Evolutionary conservation across 2,329 filamentous ascomycete genomes (phyloP), one percentile per base, ranked within the genome.

Genomic region (Nigrospora osmanthi): DNA sequence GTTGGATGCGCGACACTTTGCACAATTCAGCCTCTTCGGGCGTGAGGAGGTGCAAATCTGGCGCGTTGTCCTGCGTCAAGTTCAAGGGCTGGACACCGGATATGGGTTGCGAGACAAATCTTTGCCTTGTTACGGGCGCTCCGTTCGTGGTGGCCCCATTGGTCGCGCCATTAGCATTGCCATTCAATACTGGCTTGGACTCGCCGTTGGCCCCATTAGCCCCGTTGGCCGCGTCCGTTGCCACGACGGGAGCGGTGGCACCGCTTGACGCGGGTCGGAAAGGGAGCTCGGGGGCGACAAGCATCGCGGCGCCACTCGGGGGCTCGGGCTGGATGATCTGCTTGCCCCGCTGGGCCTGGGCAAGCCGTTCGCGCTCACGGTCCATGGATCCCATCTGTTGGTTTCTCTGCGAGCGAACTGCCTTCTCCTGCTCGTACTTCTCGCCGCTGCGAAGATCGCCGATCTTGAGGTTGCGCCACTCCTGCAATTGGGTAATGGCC

Each of bases 351-450:
- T 87, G 83, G 6, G 76, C 77, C 28, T 81, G 81, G 9, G 87
- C 86, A 52, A 94, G 75, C 1, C 80, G 73, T 54, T 84, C 80
- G n/a, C 89, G 80, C 54, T 84, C 81, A n/a, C 89, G 80, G 58
- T 95, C 89, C 70, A 94, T 89, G 7, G 85, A 86, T 0, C 87
- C 87, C 65, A 90, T 81, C 0, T 87, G 85, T 17, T 79, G 71
- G 6, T 76, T 61, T 53, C 81, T 83, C 54, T 90, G 85, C 42
- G 83, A 78, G 12, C 93, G 79, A 45, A 78, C 69, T 32, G 84
- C 74, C 67, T 97, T 98, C 51, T 97, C 93, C 15, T 80, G 72
- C 65, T 98, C 93, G 60, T 93, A 98, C 61, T 91, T 94, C 62
- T 95, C 89, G 30, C 93, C 93, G 19, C 82, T 83, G 45, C 85